Evolutionary conservation across 2,329 filamentous ascomycete species (phyloP), one percentile per base, ranked within the genome.

Genomic region (Amylocarpus encephaloides): DNA sequence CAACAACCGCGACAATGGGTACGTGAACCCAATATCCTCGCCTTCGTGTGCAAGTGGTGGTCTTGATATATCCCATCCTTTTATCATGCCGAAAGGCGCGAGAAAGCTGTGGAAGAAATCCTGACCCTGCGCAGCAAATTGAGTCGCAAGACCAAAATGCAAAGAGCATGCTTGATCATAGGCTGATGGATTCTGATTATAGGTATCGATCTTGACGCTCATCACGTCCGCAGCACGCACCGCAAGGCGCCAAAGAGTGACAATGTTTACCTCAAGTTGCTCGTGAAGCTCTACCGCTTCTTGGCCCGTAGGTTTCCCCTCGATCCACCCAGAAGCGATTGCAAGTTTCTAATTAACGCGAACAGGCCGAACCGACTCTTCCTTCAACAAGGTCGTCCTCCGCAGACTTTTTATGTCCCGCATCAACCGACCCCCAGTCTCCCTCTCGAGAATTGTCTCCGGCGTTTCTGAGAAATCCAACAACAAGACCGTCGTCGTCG

Each of bases 321-420:
- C 32, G n/a, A 26, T 15, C 15, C 5, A 16, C 16, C n/a, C 40
- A 26, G n/a, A 11, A 15, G 10, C 15, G 5, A 4, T 6, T 36
- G n/a, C 10, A 16, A 18, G 15, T 41, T 4, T 22, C n/a, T 22
- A 16, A 12, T 18, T 22, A 16, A 41, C 6, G n/a, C 6, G n/a
- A 39, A 46, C 4, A 94, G 88, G 90, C 77, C 91, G 93, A 71
- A 98, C 93, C 71, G 93, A 97, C 74, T 82, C 89, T 62, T 82
- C 82, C 77, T 98, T 98, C 88, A 98, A 98, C 87, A 94, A 95
- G 82, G 88, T 93, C 68, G 83, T 98, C 70, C 88, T 98, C 68
- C 90, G 92, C 73, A 88, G 93, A 69, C 86, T 98, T 57, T 95
- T 95, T 72, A 95, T 93, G 88, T 95, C 90, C 73, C 89, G 91